Evolutionary conservation across 1,139 yeast species (phyloP).

Genomic region (Nakaseomyces uthaithaninus): DNA sequence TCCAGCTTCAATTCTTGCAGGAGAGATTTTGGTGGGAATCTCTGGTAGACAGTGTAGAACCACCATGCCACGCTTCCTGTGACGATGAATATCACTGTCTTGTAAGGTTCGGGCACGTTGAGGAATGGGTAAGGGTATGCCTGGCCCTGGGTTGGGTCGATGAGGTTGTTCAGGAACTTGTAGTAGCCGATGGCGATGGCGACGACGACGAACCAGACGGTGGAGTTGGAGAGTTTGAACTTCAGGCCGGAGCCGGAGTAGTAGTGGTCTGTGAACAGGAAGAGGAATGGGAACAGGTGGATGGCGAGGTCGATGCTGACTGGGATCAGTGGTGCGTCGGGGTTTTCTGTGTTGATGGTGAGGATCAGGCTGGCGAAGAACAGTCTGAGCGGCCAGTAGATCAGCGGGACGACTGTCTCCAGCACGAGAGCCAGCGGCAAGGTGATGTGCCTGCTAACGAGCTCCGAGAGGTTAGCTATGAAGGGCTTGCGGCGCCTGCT

Average conservation of each 20-base stretch:
- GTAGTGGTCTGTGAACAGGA: constrained; percentile 44
- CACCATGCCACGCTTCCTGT: constrained; percentile 43
- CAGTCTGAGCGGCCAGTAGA: constrained; percentile 60
- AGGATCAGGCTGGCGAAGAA: constrained; percentile 41
- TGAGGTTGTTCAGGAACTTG: constrained; percentile 41
- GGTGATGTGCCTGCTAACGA: constrained; percentile 22
- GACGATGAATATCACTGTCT: constrained; percentile 43
- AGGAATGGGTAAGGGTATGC: constrained; percentile 62
- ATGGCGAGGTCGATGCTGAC: constrained; percentile 46
- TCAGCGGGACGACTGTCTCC: constrained; percentile 50
- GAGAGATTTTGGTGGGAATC: constrained; percentile 17
- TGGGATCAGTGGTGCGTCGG: constrained; percentile 35
- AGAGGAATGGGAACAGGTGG: constrained; percentile 51
- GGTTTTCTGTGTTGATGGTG: constrained; percentile 8
- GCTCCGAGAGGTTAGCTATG: constrained; percentile 8
- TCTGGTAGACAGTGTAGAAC: constrained; percentile 26
- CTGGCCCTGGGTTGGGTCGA: constrained; percentile 42
- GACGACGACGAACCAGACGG: constrained; percentile 38
- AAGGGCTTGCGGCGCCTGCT: not conserved
- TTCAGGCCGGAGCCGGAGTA: constrained; percentile 43
- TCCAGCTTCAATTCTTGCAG: constrained; percentile 6
- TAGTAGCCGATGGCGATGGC: constrained; percentile 45
- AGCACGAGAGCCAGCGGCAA: constrained; percentile 45
- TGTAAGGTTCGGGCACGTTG: constrained; percentile 40
- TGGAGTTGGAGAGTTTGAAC: constrained; percentile 26